Evolutionary conservation across 2,329 filamentous ascomycete species (phyloP).

Genomic region (Ophiostoma sp.): DNA sequence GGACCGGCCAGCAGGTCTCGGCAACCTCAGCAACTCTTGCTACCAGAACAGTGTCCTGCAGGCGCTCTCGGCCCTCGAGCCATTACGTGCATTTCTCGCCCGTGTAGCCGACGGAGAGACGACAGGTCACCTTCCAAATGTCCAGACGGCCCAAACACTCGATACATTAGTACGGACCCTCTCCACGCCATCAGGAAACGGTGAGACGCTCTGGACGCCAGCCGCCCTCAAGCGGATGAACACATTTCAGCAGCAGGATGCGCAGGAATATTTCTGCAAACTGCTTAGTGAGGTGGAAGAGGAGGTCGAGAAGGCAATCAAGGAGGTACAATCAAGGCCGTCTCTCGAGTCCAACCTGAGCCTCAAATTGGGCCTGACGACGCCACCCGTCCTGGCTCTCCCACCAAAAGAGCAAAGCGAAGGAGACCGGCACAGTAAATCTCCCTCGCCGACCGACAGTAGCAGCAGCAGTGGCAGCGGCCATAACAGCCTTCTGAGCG

Average conservation of each 20-base stretch:
- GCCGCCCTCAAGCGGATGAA: slow-evolving; percentile 84
- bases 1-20: slow-evolving; percentile 66
- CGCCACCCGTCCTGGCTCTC: background rate
- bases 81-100: slow-evolving; percentile 66
- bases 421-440: background rate
- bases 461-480: background rate
- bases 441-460: background rate
- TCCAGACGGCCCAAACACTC: slow-evolving; percentile 52
- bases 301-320: slow-evolving; percentile 60
- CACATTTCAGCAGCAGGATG: slow-evolving; percentile 95
- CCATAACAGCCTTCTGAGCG: slow-evolving; percentile 51
- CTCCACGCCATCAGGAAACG: slow-evolving; percentile 69
- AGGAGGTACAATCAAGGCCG: slow-evolving; percentile 36
- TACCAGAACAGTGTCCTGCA: slow-evolving; percentile 97
- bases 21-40: slow-evolving; percentile 93
- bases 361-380: background rate
- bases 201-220: slow-evolving; percentile 78
- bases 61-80: slow-evolving; percentile 72
- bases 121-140: slow-evolving; percentile 34
- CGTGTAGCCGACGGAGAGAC: slow-evolving; percentile 42
- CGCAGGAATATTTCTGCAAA: slow-evolving; percentile 94
- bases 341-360: slow-evolving; percentile 44
- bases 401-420: background rate
- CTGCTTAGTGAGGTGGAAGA: slow-evolving; percentile 82
- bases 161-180: slow-evolving; percentile 68